phyloP scores from a whole-genome alignment of 495 filamentous ascomycete species.

The Hypoxylon rickii region DNA sequence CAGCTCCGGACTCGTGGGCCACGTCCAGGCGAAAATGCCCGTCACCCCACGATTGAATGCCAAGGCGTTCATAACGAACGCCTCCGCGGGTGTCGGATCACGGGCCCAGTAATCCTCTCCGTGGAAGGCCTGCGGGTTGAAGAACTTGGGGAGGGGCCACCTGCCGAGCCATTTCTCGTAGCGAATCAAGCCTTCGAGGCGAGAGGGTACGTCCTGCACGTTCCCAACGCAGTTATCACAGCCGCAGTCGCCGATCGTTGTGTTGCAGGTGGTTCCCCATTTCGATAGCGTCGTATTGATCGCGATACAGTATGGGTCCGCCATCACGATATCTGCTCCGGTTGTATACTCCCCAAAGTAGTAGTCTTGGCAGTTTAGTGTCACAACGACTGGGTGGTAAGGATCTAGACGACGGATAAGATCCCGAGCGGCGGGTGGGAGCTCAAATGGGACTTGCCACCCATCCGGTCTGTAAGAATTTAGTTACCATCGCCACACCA shows the following conservation, averaged over 20 bases:
- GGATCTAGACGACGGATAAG: conserved; percentile 63
- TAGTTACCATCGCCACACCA: conserved; percentile 4
- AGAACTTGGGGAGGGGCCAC: conserved; percentile 60
- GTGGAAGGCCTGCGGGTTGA: conserved; percentile 67
- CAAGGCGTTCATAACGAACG: conserved; percentile 62
- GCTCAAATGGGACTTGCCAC: conserved; percentile 60
- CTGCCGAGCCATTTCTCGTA: conserved; percentile 53
- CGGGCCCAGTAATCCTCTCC: conserved; percentile 65
- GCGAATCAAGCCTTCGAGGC: conserved; percentile 54
- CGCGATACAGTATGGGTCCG: conserved; percentile 68
- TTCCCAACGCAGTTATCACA: conserved; percentile 68
- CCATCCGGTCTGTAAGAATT: conserved; percentile 62
- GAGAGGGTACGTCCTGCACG: conserved; percentile 58
- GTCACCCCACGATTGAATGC: conserved; percentile 67
- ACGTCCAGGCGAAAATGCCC: conserved; percentile 58
- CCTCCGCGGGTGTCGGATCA: conserved; percentile 60
- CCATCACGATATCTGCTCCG: conserved; percentile 68
- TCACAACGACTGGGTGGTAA: conserved; percentile 69
- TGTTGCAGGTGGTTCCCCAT: conserved; percentile 62
- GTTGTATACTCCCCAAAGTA: conserved; percentile 64
- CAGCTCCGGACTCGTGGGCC: conserved; percentile 50
- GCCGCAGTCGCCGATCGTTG: conserved; percentile 71
- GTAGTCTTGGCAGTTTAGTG: conserved; percentile 73
- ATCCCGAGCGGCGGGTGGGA: conserved; percentile 40
- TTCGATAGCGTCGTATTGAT: conserved; percentile 58